phyloP scores from a whole-genome alignment of 176 grass and related monocot genomes.

The Eleusine coracana region DNA sequence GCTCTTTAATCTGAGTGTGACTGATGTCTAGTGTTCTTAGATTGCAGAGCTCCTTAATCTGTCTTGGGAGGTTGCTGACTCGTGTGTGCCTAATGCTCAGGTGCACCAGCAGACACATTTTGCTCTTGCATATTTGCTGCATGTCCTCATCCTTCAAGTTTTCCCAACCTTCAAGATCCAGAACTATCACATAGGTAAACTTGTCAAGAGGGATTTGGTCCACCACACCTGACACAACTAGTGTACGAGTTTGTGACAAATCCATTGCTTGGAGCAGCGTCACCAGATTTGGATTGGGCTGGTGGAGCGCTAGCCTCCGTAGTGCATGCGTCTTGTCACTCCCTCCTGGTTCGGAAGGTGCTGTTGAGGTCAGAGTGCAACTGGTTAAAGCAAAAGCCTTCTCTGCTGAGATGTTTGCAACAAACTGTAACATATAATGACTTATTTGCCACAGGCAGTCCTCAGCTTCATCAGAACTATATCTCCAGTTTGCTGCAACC shows the following conservation, averaged over 20 bases:
- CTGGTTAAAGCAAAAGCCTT: too few species aligned
- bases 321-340: not conserved
- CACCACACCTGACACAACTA: not conserved
- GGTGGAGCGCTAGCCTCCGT: not conserved
- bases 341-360: too few species aligned
- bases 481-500: too few species aligned
- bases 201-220: not conserved
- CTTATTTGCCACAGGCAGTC: too few species aligned
- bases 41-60: not conserved
- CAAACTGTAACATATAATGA: too few species aligned
- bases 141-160: not conserved
- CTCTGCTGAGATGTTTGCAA: too few species aligned
- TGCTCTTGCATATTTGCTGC: not conserved
- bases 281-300: not conserved
- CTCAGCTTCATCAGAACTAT: too few species aligned
- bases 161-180: slow-evolving; percentile 31
- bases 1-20: not conserved
- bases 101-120: not conserved
- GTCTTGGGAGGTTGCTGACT: not conserved
- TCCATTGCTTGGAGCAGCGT: not conserved
- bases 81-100: not conserved
- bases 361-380: too few species aligned
- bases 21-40: not conserved
- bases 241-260: not conserved
- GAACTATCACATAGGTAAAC: not conserved